A percentile compares a stretch with the other conserved stretches of the same genome.
phyloP scores from a whole-genome alignment of 371 early-diverging fungal genomes.

The Zychaea mexicana region DNA sequence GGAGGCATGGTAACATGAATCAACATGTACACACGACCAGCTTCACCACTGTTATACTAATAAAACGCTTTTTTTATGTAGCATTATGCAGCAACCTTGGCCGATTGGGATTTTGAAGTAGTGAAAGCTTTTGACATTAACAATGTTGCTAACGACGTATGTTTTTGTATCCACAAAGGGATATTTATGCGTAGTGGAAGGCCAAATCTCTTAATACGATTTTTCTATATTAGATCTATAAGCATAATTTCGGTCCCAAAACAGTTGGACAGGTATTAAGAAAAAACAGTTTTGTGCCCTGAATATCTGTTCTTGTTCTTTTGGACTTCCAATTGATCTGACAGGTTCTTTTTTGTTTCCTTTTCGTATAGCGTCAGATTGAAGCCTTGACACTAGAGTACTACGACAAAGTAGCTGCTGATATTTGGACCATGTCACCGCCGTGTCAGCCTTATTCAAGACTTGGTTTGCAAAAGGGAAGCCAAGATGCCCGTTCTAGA shows the following conservation, averaged over 20 bases:
- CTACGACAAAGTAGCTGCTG: constrained; percentile 66
- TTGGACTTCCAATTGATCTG: background rate
- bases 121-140: constrained; percentile 83
- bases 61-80: constrained; percentile 8
- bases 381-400: constrained; percentile 65
- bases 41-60: background rate
- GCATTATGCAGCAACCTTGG: constrained; percentile 75
- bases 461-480: constrained; percentile 74
- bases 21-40: background rate
- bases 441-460: constrained; percentile 88
- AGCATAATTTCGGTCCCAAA: constrained; percentile 73
- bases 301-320: too few species aligned
- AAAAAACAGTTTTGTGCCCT: too few species aligned
- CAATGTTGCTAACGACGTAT: constrained; percentile 74
- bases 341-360: too few species aligned
- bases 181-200: background rate
- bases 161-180: background rate
- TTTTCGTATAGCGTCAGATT: constrained; percentile 32
- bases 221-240: constrained; percentile 46
- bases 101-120: constrained; percentile 61
- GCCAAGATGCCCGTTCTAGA: constrained; percentile 75
- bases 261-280: constrained; percentile 60
- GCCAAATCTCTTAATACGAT: background rate
- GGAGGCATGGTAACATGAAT: constrained; percentile 68
- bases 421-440: constrained; percentile 86